Evolutionary conservation across 179 eudicot species (phyloP), one percentile per base, ranked within the genome.

Genomic region (Actinidia chinensis): DNA sequence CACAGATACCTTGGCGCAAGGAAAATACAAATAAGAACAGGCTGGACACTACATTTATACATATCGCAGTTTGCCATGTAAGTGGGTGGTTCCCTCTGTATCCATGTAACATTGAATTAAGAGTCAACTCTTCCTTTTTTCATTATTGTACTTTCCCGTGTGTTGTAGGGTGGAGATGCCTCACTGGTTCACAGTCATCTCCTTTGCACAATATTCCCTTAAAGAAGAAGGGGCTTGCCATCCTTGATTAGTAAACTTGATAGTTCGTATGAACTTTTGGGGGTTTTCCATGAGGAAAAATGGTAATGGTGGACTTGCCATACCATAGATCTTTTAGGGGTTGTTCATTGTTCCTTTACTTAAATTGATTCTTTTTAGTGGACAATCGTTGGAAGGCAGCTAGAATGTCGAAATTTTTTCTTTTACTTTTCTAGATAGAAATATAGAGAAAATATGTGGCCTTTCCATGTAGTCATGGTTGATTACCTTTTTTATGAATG

Each of bases 11-110:
- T 76, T 70, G 77, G 85, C 79, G 68, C 73, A 51, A 76, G 76
- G 86, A 77, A 90, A 84, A 76, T 89, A 81, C 88, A 86, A 84
- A 52, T 95, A 79, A 91, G 76, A 83, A 86, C 81, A 61, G 97
- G 92, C 54, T 95, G 93, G 95, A 82, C 86, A 79, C 87, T 93
- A 43, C 98, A 95, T 82, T 66, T 95, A 82, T 95, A 95, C 79
- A 84, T 93, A 76, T 95, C 98, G 18, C 98, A 95, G 82, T 83
- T n/a, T 93, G 74, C 98, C 98, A 67, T 95, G 98, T 93, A 76
- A 86, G 97, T 86, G 46, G 13, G 61, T 51, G 46, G 8, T 36
- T 22, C 61, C 40, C 46, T 52, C 46, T 60, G 10, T 73, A 18
- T 75, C 61, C 55, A 70, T 36, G 12, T 70, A 18, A 64, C 15